These are phyloP conservation scores for Balakata baccata DNA, from an alignment of 345 rosid genomes.

Conservation along the genomic window DNA sequence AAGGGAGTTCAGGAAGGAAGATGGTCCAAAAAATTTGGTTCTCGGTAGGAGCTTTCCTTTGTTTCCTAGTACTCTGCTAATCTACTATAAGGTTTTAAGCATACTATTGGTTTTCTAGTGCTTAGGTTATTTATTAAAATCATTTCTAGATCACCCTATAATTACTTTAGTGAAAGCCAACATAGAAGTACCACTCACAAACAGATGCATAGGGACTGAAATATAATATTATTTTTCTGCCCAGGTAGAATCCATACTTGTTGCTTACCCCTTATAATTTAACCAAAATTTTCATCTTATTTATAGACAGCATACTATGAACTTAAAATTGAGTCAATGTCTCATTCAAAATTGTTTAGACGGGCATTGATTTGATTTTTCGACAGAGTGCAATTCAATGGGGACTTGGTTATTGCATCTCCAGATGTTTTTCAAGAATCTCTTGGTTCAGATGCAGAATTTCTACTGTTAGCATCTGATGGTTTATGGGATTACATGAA, in stretches of 20 bases:
- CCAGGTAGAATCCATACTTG: background rate
- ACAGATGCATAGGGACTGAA: background rate
- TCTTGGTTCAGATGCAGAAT: constrained; percentile 74
- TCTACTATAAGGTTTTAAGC: too few relatives aligned
- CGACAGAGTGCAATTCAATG: constrained; percentile 58
- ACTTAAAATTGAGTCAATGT: background rate
- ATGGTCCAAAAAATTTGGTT: constrained; percentile 84
- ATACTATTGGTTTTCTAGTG: background rate
- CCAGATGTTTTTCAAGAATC: constrained; percentile 70
- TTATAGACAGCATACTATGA: too few relatives aligned
- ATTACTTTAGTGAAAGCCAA: background rate
- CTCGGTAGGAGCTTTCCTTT: constrained; percentile 49
- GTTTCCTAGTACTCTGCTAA: background rate
- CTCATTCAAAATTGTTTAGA: constrained; percentile 10
- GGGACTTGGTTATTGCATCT: constrained; percentile 71
- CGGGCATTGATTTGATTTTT: constrained; percentile 12
- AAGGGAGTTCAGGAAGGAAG: constrained; percentile 79
- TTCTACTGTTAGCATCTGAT: constrained; percentile 80
- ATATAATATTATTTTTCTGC: background rate
- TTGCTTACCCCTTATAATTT: background rate
- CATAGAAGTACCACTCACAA: background rate
- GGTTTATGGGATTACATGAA: constrained; percentile 95
- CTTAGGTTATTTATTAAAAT: background rate
- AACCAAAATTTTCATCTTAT: background rate
- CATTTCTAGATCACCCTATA: background rate